A percentile compares a stretch with the other conserved stretches of the same genome.
Conservation (phyloP, 2,329 filamentous ascomycete genomes). For the Bipolaris victoriae region DNA sequence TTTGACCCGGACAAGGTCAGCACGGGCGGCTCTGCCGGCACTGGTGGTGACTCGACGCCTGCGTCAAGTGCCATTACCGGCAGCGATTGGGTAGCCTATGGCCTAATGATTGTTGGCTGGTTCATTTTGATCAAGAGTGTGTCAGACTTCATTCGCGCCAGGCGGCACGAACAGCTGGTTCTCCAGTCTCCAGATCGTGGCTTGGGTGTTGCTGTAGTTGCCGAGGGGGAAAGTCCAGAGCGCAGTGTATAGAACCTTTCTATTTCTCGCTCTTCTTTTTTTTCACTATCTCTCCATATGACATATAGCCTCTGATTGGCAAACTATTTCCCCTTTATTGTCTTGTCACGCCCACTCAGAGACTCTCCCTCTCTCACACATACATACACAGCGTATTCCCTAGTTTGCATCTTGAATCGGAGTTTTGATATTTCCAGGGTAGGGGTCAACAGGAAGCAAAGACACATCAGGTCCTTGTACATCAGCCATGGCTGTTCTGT, state of each 20-base stretch:
- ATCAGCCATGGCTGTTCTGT: neutral
- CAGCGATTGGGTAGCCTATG: slow-evolving; percentile 88
- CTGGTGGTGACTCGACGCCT: slow-evolving; percentile 40
- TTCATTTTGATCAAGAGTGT: slow-evolving; percentile 95
- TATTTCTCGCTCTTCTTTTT: neutral
- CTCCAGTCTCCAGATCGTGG: slow-evolving; percentile 91
- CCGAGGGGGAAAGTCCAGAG: slow-evolving; percentile 80
- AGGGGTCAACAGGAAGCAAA: neutral
- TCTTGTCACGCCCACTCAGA: neutral
- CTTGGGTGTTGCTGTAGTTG: slow-evolving; percentile 82
- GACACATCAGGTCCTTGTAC: neutral
- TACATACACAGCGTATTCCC: slow-evolving; percentile 4
- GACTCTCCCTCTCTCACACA: neutral
- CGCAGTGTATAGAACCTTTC: slow-evolving; percentile 52
- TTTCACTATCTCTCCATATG: neutral
- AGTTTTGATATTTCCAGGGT: neutral
- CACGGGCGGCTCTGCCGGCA: slow-evolving; percentile 22
- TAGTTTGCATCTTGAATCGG: slow-evolving; percentile 12
- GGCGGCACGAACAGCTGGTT: slow-evolving; percentile 90
- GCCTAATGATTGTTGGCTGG: slow-evolving; percentile 97
- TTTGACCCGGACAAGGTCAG: slow-evolving; percentile 77
- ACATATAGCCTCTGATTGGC: slow-evolving; percentile 12
- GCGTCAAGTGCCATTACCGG: slow-evolving; percentile 66
- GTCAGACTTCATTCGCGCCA: slow-evolving; percentile 84
- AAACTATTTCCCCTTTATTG: slow-evolving; percentile 3